These are phyloP conservation scores for Scheffersomyces parashehatae DNA, from an alignment of 1,139 yeast species.

Conservation along the genomic window DNA sequence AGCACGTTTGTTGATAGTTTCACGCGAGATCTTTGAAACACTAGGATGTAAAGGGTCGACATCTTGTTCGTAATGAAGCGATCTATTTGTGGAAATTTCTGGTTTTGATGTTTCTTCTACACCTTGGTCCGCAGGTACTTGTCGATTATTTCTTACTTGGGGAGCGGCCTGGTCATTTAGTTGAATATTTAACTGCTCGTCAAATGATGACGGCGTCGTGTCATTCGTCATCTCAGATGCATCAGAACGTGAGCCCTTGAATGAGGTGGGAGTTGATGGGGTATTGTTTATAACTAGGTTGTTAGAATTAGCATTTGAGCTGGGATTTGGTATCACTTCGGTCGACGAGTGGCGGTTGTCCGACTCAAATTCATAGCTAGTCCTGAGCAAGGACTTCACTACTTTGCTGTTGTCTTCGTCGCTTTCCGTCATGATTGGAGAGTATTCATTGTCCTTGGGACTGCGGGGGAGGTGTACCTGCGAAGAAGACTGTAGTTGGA, in stretches of 20 bases:
- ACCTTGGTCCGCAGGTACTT: background rate
- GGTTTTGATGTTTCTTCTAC: background rate
- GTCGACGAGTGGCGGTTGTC: background rate
- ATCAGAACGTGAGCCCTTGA: slow-evolving; percentile 26
- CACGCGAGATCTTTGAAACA: background rate
- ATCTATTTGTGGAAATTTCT: background rate
- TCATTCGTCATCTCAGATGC: slow-evolving; percentile 30
- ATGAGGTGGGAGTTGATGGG: slow-evolving; percentile 37
- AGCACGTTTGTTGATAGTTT: too few species aligned
- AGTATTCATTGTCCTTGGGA: background rate
- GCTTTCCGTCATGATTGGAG: background rate
- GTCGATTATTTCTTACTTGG: background rate
- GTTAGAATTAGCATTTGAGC: background rate
- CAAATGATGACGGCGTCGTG: slow-evolving; percentile 36
- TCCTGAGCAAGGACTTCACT: background rate
- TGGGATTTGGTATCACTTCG: background rate
- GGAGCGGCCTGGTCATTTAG: background rate
- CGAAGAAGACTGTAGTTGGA: background rate
- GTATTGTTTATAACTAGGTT: slow-evolving; percentile 4
- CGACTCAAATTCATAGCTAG: background rate
- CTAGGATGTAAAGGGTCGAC: slow-evolving; percentile 4
- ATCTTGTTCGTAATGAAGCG: slow-evolving; percentile 2
- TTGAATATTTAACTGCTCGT: slow-evolving; percentile 8
- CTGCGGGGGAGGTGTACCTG: background rate
- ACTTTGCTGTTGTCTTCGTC: background rate